These are phyloP conservation scores for Saccharomyces hybrid DNA, from an alignment of 1,139 yeast species.

Conservation along the genomic window DNA sequence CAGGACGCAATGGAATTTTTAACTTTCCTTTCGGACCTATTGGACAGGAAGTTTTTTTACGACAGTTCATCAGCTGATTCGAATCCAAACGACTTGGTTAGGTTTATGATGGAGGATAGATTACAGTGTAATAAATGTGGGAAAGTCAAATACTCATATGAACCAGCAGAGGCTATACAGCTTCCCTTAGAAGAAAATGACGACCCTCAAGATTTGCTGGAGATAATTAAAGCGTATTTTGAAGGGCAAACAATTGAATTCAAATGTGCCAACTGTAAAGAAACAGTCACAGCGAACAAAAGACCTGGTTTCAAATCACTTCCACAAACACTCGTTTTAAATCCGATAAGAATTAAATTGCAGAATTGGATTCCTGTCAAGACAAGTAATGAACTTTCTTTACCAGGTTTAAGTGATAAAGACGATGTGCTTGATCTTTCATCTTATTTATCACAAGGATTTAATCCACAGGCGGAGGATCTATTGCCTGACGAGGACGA, in stretches of 20 bases:
- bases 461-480: conserved; percentile 37
- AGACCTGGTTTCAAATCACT: conserved; percentile 52
- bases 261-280: conserved; percentile 56
- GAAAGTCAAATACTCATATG: conserved; percentile 50
- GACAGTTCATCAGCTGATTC: conserved; percentile 19
- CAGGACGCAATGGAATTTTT: conserved; percentile 94
- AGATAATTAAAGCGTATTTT: conserved; percentile 43
- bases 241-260: conserved; percentile 56
- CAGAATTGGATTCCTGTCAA: conserved; percentile 90
- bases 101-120: conserved; percentile 59
- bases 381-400: conserved; percentile 60
- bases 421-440: conserved; percentile 33
- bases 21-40: conserved; percentile 53
- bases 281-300: conserved; percentile 33
- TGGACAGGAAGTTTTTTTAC: conserved; percentile 40
- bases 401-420: conserved; percentile 39
- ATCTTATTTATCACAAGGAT: conserved; percentile 32
- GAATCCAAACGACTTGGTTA: conserved; percentile 49
- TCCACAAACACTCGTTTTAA: conserved; percentile 65
- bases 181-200: conserved; percentile 46
- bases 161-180: conserved; percentile 61
- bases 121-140: conserved; percentile 56
- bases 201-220: conserved; percentile 42
- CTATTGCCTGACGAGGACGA: conserved; percentile 32
- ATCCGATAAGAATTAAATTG: conserved; percentile 72